Evolutionary conservation across 306 rosid genomes (phyloP).

Genomic region (Corylus americana): DNA sequence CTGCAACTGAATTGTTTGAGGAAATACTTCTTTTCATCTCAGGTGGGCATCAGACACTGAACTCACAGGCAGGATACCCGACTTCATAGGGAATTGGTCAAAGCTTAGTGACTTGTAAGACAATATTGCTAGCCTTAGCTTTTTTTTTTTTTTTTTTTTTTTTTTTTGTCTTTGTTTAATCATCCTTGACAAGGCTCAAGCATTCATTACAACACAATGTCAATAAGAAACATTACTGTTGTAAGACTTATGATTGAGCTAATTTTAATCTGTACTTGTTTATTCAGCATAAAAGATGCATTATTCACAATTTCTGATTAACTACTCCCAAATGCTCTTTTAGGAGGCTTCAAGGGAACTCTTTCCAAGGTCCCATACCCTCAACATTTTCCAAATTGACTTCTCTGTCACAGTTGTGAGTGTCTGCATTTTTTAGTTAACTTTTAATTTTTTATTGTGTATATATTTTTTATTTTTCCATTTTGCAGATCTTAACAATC

Average conservation of each 20-base stretch:
- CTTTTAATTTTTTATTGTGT: neutral
- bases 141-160: neutral
- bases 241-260: neutral
- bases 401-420: constrained; percentile 68
- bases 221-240: neutral
- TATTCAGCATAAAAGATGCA: neutral
- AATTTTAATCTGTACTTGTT: neutral
- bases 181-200: neutral
- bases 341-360: constrained; percentile 88
- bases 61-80: constrained; percentile 66
- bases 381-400: constrained; percentile 64
- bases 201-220: neutral
- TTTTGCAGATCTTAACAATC: too few relatives aligned
- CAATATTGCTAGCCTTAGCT: neutral
- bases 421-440: constrained; percentile 17
- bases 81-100: constrained; percentile 73
- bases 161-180: neutral
- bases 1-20: neutral
- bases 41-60: constrained; percentile 74
- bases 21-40: constrained; percentile 29
- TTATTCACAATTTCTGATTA: constrained; percentile 1
- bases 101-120: constrained; percentile 67
- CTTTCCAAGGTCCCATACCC: constrained; percentile 73
- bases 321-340: constrained; percentile 15
- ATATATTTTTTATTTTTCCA: too few relatives aligned